phyloP scores from a whole-genome alignment of 768 basidiomycete species.

The Suillus cothurnatus region DNA sequence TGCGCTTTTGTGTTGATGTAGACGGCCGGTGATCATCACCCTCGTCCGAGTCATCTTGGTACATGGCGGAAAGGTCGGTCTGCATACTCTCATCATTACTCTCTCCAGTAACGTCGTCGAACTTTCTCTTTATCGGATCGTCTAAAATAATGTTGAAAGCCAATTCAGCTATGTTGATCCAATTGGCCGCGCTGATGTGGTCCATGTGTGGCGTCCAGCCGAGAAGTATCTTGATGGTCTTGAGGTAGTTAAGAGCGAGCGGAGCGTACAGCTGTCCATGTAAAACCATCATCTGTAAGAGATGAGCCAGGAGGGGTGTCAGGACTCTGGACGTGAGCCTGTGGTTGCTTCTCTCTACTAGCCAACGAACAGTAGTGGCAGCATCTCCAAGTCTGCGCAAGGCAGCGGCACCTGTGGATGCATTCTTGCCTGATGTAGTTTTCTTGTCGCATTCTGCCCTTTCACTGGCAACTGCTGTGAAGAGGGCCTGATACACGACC shows the following conservation, averaged over 20 bases:
- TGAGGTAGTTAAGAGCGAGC: constrained; percentile 79
- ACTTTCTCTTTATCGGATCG: constrained; percentile 42
- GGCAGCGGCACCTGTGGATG: constrained; percentile 46
- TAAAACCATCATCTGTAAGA: constrained; percentile 60
- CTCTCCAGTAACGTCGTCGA: constrained; percentile 23
- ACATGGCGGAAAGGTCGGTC: constrained; percentile 30
- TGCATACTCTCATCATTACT: constrained; percentile 19
- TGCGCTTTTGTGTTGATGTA: constrained; percentile 21
- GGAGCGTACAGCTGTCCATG: constrained; percentile 56
- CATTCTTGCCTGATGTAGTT: constrained; percentile 43
- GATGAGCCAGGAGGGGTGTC: constrained; percentile 61
- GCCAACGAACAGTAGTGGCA: constrained; percentile 69
- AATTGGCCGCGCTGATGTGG: constrained; percentile 60
- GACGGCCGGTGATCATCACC: constrained; percentile 29
- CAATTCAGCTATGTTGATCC: constrained; percentile 70
- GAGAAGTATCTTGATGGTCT: constrained; percentile 68
- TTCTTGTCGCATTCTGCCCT: constrained; percentile 47
- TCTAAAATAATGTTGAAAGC: constrained; percentile 79
- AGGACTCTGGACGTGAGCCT: constrained; percentile 57
- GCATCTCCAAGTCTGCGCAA: constrained; percentile 65
- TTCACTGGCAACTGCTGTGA: constrained; percentile 65
- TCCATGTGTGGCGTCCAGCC: constrained; percentile 77
- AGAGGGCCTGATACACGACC: constrained; percentile 71
- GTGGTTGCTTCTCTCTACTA: constrained; percentile 64
- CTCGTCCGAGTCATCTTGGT: constrained; percentile 34